Evolutionary conservation across 2,329 filamentous ascomycete species (phyloP).

Genomic region (Teratosphaeriaceae sp.): DNA sequence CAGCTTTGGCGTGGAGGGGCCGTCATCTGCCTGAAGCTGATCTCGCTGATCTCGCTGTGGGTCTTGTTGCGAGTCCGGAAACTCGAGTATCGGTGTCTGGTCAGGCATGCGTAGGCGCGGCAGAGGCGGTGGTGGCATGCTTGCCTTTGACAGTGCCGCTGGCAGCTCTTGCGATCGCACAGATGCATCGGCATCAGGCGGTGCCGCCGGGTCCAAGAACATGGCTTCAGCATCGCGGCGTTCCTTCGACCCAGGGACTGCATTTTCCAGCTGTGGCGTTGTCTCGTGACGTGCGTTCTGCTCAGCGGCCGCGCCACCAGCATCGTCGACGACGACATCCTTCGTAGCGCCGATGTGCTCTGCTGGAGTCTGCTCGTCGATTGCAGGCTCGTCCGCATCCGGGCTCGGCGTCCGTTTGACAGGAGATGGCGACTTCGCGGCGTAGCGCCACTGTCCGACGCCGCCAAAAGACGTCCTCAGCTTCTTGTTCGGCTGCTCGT

Average conservation of each 20-base stretch:
- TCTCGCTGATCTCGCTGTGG: too few species aligned
- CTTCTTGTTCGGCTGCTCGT: slow-evolving; percentile 57
- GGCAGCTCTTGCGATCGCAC: not conserved
- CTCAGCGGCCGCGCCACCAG: not conserved
- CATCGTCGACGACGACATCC: not conserved
- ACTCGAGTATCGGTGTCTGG: slow-evolving; percentile 1
- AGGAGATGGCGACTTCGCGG: slow-evolving; percentile 64
- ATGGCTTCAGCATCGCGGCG: not conserved
- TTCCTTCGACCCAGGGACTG: too few species aligned
- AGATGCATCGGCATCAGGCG: not conserved
- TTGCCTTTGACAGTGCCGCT: not conserved
- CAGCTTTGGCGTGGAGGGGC: slow-evolving; percentile 26
- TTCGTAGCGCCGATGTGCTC: not conserved
- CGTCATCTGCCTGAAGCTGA: slow-evolving; percentile 5
- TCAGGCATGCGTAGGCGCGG: slow-evolving; percentile 19
- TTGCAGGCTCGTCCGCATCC: not conserved
- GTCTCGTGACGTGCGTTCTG: too few species aligned
- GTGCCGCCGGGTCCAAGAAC: not conserved
- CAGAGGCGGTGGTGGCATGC: slow-evolving; percentile 21
- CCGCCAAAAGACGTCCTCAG: slow-evolving; percentile 63
- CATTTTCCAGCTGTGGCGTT: too few species aligned
- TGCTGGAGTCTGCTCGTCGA: not conserved
- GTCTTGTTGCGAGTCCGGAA: not conserved
- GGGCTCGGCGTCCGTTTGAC: slow-evolving; percentile 34
- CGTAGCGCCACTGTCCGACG: slow-evolving; percentile 67